These are phyloP conservation scores for Parietaria judaica DNA, from an alignment of 306 rosid species.

Conservation along the genomic window DNA sequence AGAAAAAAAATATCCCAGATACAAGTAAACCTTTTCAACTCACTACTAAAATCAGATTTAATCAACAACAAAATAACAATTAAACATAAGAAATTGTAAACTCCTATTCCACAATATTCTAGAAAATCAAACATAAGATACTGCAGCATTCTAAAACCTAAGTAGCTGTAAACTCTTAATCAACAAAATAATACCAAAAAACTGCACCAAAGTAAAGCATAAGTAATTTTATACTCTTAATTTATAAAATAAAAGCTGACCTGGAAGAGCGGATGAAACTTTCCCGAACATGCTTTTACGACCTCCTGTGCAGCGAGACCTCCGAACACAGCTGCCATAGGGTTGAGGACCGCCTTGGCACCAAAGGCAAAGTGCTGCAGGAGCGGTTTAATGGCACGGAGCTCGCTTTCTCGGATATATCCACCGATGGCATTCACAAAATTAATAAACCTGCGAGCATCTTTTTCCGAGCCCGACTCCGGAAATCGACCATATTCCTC, in stretches of 20 bases:
- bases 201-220: too few species aligned
- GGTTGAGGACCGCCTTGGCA: conserved; percentile 82
- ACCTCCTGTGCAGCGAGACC: conserved; percentile 96
- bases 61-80: too few species aligned
- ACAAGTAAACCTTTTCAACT: too few species aligned
- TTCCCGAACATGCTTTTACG: conserved; percentile 94
- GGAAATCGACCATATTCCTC: conserved; percentile 58
- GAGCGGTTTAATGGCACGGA: conserved; percentile 67
- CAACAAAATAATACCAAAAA: neutral
- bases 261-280: conserved; percentile 91
- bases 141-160: neutral
- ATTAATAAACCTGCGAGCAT: conserved; percentile 59
- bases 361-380: conserved; percentile 74
- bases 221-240: too few species aligned
- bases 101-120: too few species aligned
- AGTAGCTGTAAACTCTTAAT: neutral
- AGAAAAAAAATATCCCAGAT: too few species aligned
- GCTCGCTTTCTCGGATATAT: conserved; percentile 40
- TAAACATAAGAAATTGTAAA: too few species aligned
- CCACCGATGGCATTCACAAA: conserved; percentile 44
- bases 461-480: conserved; percentile 68
- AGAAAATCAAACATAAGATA: neutral
- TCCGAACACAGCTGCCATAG: conserved; percentile 98
- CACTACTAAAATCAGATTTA: too few species aligned
- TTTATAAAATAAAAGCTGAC: conserved; percentile 19